These are phyloP conservation scores for Filobasidium uniguttulatum DNA, from an alignment of 1,284 basidiomycete genomes.

Conservation along the genomic window DNA sequence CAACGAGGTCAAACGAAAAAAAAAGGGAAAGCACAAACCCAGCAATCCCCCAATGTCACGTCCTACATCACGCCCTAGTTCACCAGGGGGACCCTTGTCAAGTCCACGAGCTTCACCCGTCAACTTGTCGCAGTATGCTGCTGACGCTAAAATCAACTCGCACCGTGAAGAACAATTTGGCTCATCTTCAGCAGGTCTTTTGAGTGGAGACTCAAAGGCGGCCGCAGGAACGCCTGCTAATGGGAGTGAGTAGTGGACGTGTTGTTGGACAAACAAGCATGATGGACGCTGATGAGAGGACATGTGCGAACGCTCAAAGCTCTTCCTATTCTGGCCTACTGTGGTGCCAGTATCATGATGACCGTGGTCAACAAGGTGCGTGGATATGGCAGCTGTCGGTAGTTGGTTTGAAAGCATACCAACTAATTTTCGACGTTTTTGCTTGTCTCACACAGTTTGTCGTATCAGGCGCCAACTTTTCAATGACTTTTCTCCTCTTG, in stretches of 20 bases:
- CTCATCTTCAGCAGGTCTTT: constrained; percentile 4
- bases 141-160: constrained; percentile 1
- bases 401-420: not conserved
- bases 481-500: constrained; percentile 92
- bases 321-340: constrained; percentile 77
- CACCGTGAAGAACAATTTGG: constrained; percentile 10
- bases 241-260: not conserved
- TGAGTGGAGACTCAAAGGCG: constrained; percentile 3
- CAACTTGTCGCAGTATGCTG: constrained; percentile 13
- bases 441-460: constrained; percentile 51
- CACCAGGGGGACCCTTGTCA: not conserved
- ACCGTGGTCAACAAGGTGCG: constrained; percentile 91
- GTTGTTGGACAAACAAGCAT: no score
- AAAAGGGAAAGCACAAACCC: no score
- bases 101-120: constrained; percentile 11
- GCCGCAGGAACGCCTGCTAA: not conserved
- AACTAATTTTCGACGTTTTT: not conserved
- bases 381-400: constrained; percentile 3
- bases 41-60: constrained; percentile 3
- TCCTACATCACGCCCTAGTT: constrained; percentile 1
- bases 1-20: no score
- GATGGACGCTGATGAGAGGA: no score
- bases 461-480: constrained; percentile 83
- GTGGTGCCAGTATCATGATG: constrained; percentile 90
- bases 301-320: no score